Conservation (phyloP, 495 filamentous ascomycete genomes). For the Penicillium herquei region DNA sequence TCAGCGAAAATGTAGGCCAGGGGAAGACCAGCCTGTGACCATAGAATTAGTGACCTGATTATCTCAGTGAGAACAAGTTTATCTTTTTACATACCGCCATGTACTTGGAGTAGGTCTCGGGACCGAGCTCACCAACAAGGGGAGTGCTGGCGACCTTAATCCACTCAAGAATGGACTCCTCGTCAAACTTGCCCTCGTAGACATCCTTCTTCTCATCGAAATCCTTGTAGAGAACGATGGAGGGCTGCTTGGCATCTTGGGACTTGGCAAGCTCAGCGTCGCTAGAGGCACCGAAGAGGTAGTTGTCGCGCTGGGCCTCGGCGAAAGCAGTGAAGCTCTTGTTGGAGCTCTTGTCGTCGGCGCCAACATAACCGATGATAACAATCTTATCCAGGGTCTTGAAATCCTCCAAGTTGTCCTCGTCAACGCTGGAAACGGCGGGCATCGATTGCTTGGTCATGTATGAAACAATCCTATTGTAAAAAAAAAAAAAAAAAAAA, state of each 20-base stretch:
- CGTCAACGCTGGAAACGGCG: conserved; percentile 77
- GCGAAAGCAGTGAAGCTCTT: conserved; percentile 77
- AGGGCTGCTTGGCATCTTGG: conserved; percentile 82
- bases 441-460: conserved; percentile 99
- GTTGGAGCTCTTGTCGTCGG: conserved; percentile 81
- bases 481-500: neutral
- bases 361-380: conserved; percentile 80
- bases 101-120: conserved; percentile 95
- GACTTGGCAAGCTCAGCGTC: conserved; percentile 83
- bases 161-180: conserved; percentile 75
- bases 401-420: conserved; percentile 86
- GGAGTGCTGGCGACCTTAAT: conserved; percentile 83
- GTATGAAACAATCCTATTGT: conserved; percentile 83
- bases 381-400: conserved; percentile 98
- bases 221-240: conserved; percentile 92
- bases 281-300: conserved; percentile 83
- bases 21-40: conserved; percentile 71
- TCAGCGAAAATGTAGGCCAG: conserved; percentile 98
- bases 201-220: conserved; percentile 95
- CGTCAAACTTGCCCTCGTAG: conserved; percentile 76
- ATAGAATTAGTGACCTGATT: conserved; percentile 2
- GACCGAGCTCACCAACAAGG: conserved; percentile 93
- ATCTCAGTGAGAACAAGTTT: neutral
- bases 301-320: conserved; percentile 82
- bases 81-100: conserved; percentile 66